A percentile compares a stretch with the other conserved stretches of the same genome.
Evolutionary conservation across 169 alveolate species (phyloP).

Genomic region (Plasmodium gaboni): DNA sequence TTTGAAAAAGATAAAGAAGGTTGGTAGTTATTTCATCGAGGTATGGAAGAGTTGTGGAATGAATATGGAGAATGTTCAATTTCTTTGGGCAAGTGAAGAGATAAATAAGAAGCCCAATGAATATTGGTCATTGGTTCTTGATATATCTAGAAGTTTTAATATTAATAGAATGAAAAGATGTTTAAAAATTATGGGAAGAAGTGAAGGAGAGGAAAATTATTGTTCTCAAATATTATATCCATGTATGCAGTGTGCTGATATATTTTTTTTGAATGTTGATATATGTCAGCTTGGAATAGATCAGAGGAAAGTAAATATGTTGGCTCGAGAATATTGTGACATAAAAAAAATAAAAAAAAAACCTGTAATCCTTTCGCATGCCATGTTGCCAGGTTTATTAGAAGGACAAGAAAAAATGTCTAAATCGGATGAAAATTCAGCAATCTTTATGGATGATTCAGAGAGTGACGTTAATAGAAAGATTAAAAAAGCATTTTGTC

Average conservation of each 20-base stretch:
- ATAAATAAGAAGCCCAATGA: constrained; percentile 95
- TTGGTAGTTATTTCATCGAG: constrained; percentile 98
- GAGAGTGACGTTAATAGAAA: constrained; percentile 95
- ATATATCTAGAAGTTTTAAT: constrained; percentile 94
- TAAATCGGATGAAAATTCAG: constrained; percentile 95
- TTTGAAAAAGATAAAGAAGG: constrained; percentile 92
- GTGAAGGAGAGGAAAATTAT: constrained; percentile 96
- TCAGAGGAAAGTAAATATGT: constrained; percentile 99
- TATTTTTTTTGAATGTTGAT: constrained; percentile 97
- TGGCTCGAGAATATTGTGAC: constrained; percentile 95
- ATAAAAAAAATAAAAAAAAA: constrained; percentile 86
- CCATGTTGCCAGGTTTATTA: constrained; percentile 96
- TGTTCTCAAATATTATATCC: constrained; percentile 95
- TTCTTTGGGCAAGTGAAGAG: constrained; percentile 99
- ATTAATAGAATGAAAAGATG: constrained; percentile 97
- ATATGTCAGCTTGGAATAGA: constrained; percentile 99
- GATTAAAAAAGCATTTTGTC: constrained; percentile 97
- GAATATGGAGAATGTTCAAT: constrained; percentile 96
- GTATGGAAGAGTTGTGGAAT: constrained; percentile 99
- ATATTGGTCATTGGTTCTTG: constrained; percentile 97
- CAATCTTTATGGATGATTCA: constrained; percentile 98
- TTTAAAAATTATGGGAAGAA: constrained; percentile 98
- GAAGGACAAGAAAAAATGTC: constrained; percentile 99
- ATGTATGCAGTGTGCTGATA: constrained; percentile 99
- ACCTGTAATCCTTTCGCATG: constrained; percentile 96